A percentile compares a stretch with the other conserved stretches of the same genome.
These are phyloP conservation scores for Tetracentron sinense DNA, from an alignment of 164 flowering plant genomes.

Conservation along the genomic window DNA sequence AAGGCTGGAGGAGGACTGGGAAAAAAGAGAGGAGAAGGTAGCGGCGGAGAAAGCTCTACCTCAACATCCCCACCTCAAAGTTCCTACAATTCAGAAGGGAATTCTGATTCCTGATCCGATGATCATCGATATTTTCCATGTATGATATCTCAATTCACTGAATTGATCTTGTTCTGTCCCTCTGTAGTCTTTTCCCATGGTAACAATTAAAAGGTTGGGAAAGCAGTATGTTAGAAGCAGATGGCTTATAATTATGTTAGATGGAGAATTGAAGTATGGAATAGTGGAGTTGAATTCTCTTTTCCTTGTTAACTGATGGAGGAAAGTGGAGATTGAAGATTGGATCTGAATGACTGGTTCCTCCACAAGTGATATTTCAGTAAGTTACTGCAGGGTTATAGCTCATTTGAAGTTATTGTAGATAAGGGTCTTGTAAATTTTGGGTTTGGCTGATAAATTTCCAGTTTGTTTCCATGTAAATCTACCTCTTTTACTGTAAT, in stretches of 20 bases:
- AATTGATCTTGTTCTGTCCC: neutral
- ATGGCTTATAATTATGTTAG: neutral
- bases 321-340: no score
- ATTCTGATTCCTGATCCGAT: slow-evolving; percentile 4
- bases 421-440: no score
- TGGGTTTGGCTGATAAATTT: neutral
- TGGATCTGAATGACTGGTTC: no score
- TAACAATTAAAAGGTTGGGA: neutral
- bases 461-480: neutral
- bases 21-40: slow-evolving; percentile 5
- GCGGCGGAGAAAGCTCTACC: slow-evolving; percentile 7
- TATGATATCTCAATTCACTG: neutral
- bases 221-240: neutral
- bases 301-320: no score
- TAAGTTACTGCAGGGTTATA: no score
- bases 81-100: slow-evolving; percentile 5
- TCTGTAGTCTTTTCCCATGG: neutral
- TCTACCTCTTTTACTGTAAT: neutral
- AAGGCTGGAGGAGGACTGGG: slow-evolving; percentile 8
- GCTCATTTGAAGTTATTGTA: no score
- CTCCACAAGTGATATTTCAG: no score
- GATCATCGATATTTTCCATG: neutral
- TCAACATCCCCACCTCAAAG: slow-evolving; percentile 7
- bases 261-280: neutral
- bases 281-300: no score